Evolutionary conservation across 805 yeast species (phyloP), one percentile per base, ranked within the genome.

Genomic region (Ogataea ganodermae): DNA sequence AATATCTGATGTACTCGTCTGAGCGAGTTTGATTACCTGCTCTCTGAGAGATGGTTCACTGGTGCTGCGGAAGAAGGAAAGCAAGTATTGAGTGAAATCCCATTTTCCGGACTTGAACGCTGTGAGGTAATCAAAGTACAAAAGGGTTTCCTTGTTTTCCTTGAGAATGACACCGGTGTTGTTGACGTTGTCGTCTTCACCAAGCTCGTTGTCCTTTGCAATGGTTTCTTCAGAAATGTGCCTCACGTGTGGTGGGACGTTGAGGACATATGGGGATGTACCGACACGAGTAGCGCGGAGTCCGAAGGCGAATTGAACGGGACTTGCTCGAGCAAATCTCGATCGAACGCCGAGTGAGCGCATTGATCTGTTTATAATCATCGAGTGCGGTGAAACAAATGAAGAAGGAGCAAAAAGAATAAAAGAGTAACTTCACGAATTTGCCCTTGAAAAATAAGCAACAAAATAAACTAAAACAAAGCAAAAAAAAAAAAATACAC

Each of bases 131-230:
- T 79, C 85, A 55, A 79, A 82, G 56, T 78, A 83, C 9, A 83
- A 51, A 48, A 83, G 58, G 0, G 83, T 70, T 58, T 79, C 81
- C 52, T 73, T 63, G 32, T 69, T 71, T 5, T 73, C 67, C 53
- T 77, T 78, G 35, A 72, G 71, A 43, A 80, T 79, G 33, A 80
- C 78, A 60, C 85, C 86, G 0, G 85, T 80, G 31, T 71, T 79
- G 12, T 72, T 75, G 2, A 80, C 82, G 35, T 73, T 76, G 5
- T 70, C 77, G 3, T 73, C 74, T 45, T 81, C 87, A 44, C 84
- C 86, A 6, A 75, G 70, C 49, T 76, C 77, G 44, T 73, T 70
- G 49, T 75, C 59, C 37, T 59, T 56, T 36, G 57, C 44, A n/a
- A 65, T 55, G 0, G 66, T 56, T 16, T 67, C 62, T 43, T 62